Evolutionary conservation across 2,329 filamentous ascomycete species (phyloP).

Genomic region (Colletotrichum lentis): DNA sequence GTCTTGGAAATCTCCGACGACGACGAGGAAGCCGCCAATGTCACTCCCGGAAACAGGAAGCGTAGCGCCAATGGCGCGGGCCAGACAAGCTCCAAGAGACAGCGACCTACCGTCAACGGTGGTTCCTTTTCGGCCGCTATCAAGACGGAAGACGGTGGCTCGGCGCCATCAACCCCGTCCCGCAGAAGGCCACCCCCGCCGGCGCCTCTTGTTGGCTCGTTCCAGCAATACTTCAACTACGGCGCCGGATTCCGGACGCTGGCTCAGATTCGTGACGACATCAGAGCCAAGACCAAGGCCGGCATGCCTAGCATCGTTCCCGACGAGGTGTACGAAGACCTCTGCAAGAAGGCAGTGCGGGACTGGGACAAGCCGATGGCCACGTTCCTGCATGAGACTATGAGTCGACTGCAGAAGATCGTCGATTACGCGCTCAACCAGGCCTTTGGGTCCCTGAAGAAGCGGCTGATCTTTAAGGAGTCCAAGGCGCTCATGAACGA

Average conservation of each 20-base stretch:
- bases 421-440: constrained; percentile 57
- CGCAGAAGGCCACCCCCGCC: constrained; percentile 32
- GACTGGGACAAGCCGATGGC: constrained; percentile 66
- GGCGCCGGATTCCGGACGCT: constrained; percentile 57
- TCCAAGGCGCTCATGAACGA: constrained; percentile 53
- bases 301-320: constrained; percentile 68
- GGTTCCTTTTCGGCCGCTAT: constrained; percentile 41
- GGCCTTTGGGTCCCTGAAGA: constrained; percentile 57
- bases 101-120: constrained; percentile 25
- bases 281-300: constrained; percentile 61
- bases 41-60: constrained; percentile 40
- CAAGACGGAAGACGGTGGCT: constrained; percentile 49
- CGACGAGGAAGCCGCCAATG: constrained; percentile 43
- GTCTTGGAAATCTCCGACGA: constrained; percentile 53
- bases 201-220: constrained; percentile 43
- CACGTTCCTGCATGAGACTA: constrained; percentile 57
- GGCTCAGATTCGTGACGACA: constrained; percentile 61
- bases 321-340: constrained; percentile 65
- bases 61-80: constrained; percentile 39
- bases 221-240: constrained; percentile 50
- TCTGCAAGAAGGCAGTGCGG: constrained; percentile 64
- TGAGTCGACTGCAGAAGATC: constrained; percentile 56
- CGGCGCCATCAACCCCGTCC: constrained; percentile 15
- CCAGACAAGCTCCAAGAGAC: constrained; percentile 34
- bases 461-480: constrained; percentile 60